A percentile compares a stretch with the other conserved stretches of the same genome.
These are phyloP conservation scores for Diplocarpon mali DNA, from an alignment of 2,329 filamentous ascomycete genomes.

Conservation along the genomic window DNA sequence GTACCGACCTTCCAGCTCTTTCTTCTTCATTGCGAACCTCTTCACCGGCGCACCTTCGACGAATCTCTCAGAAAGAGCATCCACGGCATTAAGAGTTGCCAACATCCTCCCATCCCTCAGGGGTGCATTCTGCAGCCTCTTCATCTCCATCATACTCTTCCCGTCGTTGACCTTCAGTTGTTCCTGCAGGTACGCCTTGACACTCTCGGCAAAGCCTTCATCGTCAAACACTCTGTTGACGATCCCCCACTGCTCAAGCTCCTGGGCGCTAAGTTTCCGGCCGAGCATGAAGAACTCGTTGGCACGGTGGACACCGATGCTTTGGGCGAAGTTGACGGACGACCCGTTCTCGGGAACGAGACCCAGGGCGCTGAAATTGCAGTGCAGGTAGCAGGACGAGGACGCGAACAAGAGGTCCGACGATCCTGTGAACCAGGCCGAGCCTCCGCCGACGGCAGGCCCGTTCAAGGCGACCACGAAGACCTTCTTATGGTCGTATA, in stretches of 20 bases:
- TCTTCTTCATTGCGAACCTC: slow-evolving; percentile 34
- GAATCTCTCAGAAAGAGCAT: slow-evolving; percentile 38
- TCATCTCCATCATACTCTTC: slow-evolving; percentile 41
- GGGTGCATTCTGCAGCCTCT: slow-evolving; percentile 37
- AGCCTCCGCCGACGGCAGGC: slow-evolving; percentile 38
- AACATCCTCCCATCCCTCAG: slow-evolving; percentile 34
- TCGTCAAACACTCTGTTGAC: slow-evolving; percentile 35
- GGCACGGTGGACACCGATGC: slow-evolving; percentile 37
- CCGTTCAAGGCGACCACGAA: slow-evolving; percentile 40
- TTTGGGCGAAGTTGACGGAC: slow-evolving; percentile 34
- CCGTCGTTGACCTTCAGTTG: slow-evolving; percentile 36
- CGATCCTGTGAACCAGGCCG: slow-evolving; percentile 39
- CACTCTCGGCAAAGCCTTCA: slow-evolving; percentile 32
- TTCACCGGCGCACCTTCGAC: slow-evolving; percentile 35
- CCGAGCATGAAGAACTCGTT: slow-evolving; percentile 44
- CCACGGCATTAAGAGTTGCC: slow-evolving; percentile 35
- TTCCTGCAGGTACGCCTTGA: slow-evolving; percentile 32
- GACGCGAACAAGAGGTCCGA: slow-evolving; percentile 39
- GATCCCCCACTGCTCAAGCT: slow-evolving; percentile 33
- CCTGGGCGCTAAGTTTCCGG: slow-evolving; percentile 32
- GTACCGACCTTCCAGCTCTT: slow-evolving; percentile 20
- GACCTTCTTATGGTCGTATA: slow-evolving; percentile 40
- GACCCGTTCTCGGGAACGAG: slow-evolving; percentile 39
- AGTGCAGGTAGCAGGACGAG: slow-evolving; percentile 34
- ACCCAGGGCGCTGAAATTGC: slow-evolving; percentile 35